Evolutionary conservation across 2,329 filamentous ascomycete species (phyloP), one percentile per base, ranked within the genome.

Genomic region (Apiospora kogelbergensis): DNA sequence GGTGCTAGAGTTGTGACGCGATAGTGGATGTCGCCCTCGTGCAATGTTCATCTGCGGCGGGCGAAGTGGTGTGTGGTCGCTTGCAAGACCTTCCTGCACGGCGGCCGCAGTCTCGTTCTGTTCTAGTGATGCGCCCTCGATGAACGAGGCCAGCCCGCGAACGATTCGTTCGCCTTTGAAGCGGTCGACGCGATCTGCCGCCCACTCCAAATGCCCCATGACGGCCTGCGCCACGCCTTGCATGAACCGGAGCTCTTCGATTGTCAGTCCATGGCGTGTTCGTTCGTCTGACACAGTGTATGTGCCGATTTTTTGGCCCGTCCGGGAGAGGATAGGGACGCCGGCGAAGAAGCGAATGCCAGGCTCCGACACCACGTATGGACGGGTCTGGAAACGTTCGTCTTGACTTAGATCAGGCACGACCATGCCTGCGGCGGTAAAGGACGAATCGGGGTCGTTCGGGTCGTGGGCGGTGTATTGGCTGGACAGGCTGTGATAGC

Each of bases 141-240:
- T 84, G 67, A 88, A 89, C 22, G 81, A 80, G 2, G 84, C 85
- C 13, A 90, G 77, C 0, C 86, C 86, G 20, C 84, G 82, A 48
- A 84, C 85, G 79, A 85, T 89, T 73, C 82, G 84, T 71, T 83
- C 87, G 48, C 81, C 86, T 72, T 82, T 84, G 73, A 81, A 84
- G 72, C 84, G 86, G 72, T 84, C 87, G 68, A 82, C 85, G 67
- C 79, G 84, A 70, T 81, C 83, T 71, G 84, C 82, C 60, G 81
- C 86, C 81, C 82, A 86, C 78, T 89, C 88, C 10, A 92, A 76
- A 69, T 91, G 89, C 45, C 89, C 84, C 80, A 89, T 88, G 5
- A 89, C 82, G 4, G 88, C 85, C 22, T 80, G 79, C 0, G 85
- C 81, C 78, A 91, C 82, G 48, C 88, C 88, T 57, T 85, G 82